Evolutionary conservation across 495 filamentous ascomycete genomes (phyloP).

Genomic region (Podospora comata): DNA sequence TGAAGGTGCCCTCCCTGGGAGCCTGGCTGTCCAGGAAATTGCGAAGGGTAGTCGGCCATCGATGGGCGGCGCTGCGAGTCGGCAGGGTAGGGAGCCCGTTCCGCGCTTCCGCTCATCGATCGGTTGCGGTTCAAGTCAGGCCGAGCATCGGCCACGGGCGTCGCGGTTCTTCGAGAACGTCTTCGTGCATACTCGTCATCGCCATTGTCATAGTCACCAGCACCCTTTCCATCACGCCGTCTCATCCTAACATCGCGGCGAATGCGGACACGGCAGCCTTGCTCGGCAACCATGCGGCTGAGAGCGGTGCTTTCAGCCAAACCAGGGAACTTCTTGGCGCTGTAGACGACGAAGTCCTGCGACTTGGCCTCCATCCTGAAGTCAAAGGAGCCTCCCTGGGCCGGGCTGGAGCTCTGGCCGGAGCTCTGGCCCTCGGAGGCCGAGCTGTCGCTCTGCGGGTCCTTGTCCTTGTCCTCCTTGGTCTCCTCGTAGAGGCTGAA

Average conservation of each 20-base stretch:
- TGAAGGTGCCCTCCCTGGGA: constrained; percentile 36
- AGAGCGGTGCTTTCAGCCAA: constrained; percentile 84
- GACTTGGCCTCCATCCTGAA: constrained; percentile 86
- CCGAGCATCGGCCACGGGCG: constrained; percentile 61
- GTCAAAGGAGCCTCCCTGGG: constrained; percentile 36
- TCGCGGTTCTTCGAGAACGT: constrained; percentile 50
- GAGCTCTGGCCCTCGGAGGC: constrained; percentile 13
- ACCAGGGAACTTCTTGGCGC: constrained; percentile 98
- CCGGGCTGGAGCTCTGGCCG: constrained; percentile 18
- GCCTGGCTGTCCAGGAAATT: constrained; percentile 38
- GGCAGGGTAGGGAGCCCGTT: constrained; percentile 44
- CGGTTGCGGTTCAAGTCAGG: constrained; percentile 61
- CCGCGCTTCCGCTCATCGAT: constrained; percentile 70
- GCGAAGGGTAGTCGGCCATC: constrained; percentile 49
- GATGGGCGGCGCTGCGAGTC: constrained; percentile 56
- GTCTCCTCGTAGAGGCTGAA: constrained; percentile 93
- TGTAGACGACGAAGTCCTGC: constrained; percentile 81
- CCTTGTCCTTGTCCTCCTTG: constrained; percentile 63
- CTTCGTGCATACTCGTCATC: constrained; percentile 62
- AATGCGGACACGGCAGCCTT: constrained; percentile 95
- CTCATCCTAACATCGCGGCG: constrained; percentile 97
- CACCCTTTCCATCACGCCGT: constrained; percentile 74
- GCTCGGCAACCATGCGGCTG: constrained; percentile 89
- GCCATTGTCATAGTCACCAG: constrained; percentile 62
- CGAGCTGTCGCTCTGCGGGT: constrained; percentile 36